Evolutionary conservation across 1,284 basidiomycete genomes (phyloP), one percentile per base, ranked within the genome.

Genomic region (Malassezia nana): DNA sequence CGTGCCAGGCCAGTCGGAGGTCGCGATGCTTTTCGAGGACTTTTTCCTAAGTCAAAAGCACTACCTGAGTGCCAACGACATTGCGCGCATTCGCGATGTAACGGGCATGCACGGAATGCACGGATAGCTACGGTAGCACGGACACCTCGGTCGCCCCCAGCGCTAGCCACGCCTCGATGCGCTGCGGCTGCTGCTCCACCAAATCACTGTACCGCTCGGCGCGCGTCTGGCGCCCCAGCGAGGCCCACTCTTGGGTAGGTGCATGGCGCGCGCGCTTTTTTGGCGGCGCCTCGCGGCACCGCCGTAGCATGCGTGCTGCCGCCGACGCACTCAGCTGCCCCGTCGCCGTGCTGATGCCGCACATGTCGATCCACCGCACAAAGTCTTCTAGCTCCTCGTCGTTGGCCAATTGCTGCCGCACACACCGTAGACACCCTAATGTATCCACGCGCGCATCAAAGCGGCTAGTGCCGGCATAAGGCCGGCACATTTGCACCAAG

Each of bases 41-140:
- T 69, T 72, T 35, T 71, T 73, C 61, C 57, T 67, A 30, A 59
- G 51, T 22, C 69, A 72, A 46, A 72, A 71, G 43, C 58, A 65
- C 32, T 60, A 72, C 40, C 50, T 73, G 18, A 64, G 55, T 33
- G 69, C 68, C 6, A 70, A 59, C 51, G 69, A 72, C 46, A 57
- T 69, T 13, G 69, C 69, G 3, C 62, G 55, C 24, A 57, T 71
- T 24, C 50, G 68, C 26, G 68, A 71, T 44, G 67, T 61, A 0
- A 70, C 68, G 4, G 67, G 69, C 16, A 67, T 70, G 68, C 59
- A 64, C 33, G 67, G 69, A 22, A 67, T 70, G 66, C 57, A 60
- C 26, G 64, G 66, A 29, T 48, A 48, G 30, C 31, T 31, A 33
- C 12, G 16, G n/a, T 38, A 38, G 35, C 9, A 35, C 33, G 9